Evolutionary conservation across 352 stramenopile genomes (phyloP), one percentile per base, ranked within the genome.

Genomic region (Phytophthora pisi): DNA sequence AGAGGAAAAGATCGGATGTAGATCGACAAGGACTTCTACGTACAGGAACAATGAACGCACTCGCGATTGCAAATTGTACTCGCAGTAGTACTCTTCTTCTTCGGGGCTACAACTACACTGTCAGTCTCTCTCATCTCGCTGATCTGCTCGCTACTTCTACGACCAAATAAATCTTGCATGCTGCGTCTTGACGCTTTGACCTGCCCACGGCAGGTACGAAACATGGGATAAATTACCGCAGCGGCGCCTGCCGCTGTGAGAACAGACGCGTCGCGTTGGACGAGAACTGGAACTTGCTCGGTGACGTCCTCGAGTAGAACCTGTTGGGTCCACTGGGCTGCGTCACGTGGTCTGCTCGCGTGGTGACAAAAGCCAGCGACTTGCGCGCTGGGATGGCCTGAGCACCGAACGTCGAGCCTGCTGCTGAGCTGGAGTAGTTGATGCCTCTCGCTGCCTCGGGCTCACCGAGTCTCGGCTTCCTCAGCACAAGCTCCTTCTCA

Each of bases 231-330:
- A 54, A 63, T 84, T 71, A 81, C 50, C 79, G 64, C 46, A 72
- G 72, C 34, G 75, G 68, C 2, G 77, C 57, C n/a, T 82, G 77
- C 20, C 77, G 79, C 67, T 81, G 79, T 3, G 72, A 72, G 45
- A 88, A 86, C n/a, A 86, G 47, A 4, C 63, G 61, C 20, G 75
- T 72, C n/a, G 76, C 66, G 8, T 51, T 76, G 18, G 76, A 74
- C 53, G 74, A 63, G 43, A 83, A 80, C 40, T 75, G 72, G 57
- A 86, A 79, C 51, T 86, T 88, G 70, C 79, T 84, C n/a, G 79
- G 77, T 34, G 79, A 88, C 36, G 68, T 61, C 26, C 64, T 69
- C 31, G 71, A 66, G 42, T 66, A 60, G 36, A 70, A 77, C 10
- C 54, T 65, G 13, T 49, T 65, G 1, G 64, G 31, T 13, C 51